Percentiles rank a stretch among this genome's conserved stretches.
Conservation (phyloP, 257 asterid species). For the Solanum corneliomulleri region DNA sequence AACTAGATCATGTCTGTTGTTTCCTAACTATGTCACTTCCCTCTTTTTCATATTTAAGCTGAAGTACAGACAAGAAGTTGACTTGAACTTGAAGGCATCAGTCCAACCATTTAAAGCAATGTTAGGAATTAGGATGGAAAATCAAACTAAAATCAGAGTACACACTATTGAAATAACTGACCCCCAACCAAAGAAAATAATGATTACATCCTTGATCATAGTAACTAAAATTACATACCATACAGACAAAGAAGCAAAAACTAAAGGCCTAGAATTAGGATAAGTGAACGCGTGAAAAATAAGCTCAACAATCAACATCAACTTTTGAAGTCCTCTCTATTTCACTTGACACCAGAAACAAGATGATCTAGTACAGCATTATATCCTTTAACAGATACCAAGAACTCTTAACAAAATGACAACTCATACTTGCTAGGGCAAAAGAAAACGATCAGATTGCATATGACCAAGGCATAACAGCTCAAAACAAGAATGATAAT, state of each 20-base stretch:
- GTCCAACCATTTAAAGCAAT: not conserved
- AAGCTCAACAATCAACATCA: not conserved
- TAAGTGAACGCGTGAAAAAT: not conserved
- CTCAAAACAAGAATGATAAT: not conserved
- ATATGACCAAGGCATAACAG: not conserved
- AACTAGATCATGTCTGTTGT: not conserved
- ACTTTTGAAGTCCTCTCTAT: not conserved
- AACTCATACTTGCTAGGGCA: not conserved
- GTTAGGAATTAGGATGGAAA: not conserved
- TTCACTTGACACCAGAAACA: not conserved
- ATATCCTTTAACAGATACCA: not conserved
- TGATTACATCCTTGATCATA: not conserved
- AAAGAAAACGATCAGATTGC: not conserved
- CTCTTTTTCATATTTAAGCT: not conserved
- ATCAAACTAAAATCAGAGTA: not conserved
- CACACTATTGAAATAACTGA: not conserved
- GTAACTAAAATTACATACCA: not conserved
- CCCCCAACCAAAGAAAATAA: not conserved
- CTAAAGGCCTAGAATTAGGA: not conserved
- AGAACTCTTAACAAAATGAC: not conserved
- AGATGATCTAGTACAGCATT: not conserved
- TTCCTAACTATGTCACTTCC: not conserved
- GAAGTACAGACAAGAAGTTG: not conserved
- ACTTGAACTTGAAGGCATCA: not conserved
- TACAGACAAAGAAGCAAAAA: not conserved